Evolutionary conservation across 345 rosid genomes (phyloP).

Genomic region (Syzygium oleosum): DNA sequence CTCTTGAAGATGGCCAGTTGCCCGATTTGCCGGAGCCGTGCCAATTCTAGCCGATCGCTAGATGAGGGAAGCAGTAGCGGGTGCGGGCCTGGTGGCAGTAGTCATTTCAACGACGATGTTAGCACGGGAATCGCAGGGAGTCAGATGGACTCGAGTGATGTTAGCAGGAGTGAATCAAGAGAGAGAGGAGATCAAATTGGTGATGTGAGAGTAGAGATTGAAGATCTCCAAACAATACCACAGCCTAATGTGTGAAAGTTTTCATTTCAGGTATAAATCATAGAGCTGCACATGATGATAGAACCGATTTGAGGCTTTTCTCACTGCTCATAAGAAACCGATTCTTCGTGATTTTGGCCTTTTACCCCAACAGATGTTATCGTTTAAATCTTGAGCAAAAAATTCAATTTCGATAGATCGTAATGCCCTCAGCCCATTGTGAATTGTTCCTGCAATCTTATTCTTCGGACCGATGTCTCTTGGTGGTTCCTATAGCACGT

Average conservation of each 20-base stretch:
- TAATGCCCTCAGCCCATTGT: not conserved
- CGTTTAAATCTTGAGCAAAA: not conserved
- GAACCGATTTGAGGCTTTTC: not conserved
- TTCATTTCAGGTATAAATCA: not conserved
- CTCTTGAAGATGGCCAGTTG: constrained; percentile 45
- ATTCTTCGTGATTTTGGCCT: not conserved
- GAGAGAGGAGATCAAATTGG: not conserved
- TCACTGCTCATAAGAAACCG: not conserved
- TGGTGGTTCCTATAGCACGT: not conserved
- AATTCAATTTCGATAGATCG: not conserved
- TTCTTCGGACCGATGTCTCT: not conserved
- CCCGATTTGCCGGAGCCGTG: constrained; percentile 39
- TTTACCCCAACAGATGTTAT: not conserved
- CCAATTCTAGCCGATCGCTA: constrained; percentile 9
- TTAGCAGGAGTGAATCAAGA: not conserved
- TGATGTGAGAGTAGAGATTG: not conserved
- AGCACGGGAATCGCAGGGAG: not conserved
- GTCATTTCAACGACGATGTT: not conserved
- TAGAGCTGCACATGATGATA: not conserved
- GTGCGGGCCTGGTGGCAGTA: not conserved
- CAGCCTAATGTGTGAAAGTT: not conserved
- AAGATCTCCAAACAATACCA: not conserved
- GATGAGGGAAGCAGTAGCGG: constrained; percentile 4
- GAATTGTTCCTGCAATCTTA: not conserved
- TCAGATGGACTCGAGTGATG: not conserved